Percentiles rank a stretch among this genome's conserved stretches.
These are phyloP conservation scores for Kwoniella sp. DNA, from an alignment of 768 basidiomycete species.

Conservation along the genomic window DNA sequence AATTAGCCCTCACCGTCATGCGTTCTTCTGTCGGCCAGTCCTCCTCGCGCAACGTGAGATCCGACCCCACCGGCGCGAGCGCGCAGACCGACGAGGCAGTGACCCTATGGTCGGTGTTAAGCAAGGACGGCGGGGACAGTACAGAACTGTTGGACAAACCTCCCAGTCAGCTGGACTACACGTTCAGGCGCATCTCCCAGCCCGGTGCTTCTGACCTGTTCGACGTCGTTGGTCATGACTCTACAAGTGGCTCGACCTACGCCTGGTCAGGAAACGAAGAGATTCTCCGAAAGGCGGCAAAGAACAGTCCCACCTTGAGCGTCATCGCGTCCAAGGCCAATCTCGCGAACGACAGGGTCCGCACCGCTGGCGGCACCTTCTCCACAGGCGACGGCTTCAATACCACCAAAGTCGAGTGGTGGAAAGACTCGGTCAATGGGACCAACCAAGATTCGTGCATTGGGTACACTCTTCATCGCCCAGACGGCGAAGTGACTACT, in stretches of 20 bases:
- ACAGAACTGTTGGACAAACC: background rate
- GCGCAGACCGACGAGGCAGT: no score
- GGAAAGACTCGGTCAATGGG: background rate
- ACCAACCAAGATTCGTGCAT: background rate
- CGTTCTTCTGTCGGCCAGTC: no score
- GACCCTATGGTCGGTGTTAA: no score
- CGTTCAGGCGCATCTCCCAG: background rate
- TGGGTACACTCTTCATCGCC: background rate
- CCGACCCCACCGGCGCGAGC: no score
- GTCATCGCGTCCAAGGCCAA: background rate
- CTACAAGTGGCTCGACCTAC: background rate
- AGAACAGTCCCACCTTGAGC: background rate
- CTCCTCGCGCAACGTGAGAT: no score
- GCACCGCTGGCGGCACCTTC: background rate
- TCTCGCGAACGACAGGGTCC: background rate
- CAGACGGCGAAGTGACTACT: background rate
- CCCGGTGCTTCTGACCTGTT: background rate
- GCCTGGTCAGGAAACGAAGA: background rate
- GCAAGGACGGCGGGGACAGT: background rate
- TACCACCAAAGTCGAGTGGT: background rate
- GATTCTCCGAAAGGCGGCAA: background rate
- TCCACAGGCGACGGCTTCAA: background rate
- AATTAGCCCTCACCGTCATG: no score
- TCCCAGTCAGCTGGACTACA: background rate
- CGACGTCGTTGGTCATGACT: background rate